Evolutionary conservation across 2,329 filamentous ascomycete genomes (phyloP).

Genomic region (Alternaria longipes): DNA sequence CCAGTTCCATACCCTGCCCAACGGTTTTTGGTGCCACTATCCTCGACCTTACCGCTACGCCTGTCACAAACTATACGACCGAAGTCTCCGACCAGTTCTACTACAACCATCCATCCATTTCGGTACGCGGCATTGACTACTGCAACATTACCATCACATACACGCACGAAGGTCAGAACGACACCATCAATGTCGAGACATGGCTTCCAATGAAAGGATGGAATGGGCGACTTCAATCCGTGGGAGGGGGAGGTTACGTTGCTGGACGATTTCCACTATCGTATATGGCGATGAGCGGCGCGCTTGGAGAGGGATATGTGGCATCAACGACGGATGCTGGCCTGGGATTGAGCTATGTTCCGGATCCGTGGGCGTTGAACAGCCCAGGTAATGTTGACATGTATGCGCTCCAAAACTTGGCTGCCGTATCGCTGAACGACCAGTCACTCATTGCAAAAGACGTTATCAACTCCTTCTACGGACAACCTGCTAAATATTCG

Average conservation of each 20-base stretch:
- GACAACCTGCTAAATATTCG: constrained; percentile 35
- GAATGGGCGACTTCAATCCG: constrained; percentile 47
- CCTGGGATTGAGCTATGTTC: too few species aligned
- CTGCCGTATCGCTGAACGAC: constrained; percentile 32
- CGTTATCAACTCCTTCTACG: constrained; percentile 48
- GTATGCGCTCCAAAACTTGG: neutral
- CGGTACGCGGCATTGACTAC: neutral
- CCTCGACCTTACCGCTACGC: constrained; percentile 19
- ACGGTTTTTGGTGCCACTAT: constrained; percentile 24
- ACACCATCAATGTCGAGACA: constrained; percentile 37
- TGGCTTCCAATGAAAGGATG: constrained; percentile 45
- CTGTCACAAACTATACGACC: constrained; percentile 23
- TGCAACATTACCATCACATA: neutral
- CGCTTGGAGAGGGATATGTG: constrained; percentile 29
- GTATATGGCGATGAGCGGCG: constrained; percentile 19
- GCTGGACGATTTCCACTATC: constrained; percentile 39
- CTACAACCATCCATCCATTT: constrained; percentile 17
- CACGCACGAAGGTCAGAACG: constrained; percentile 15
- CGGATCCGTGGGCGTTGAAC: neutral
- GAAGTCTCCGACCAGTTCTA: constrained; percentile 18
- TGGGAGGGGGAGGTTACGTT: constrained; percentile 44
- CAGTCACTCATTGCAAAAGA: constrained; percentile 47
- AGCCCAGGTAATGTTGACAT: neutral
- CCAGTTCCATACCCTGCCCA: constrained; percentile 16
- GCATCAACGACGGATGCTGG: constrained; percentile 16